Base-by-base conservation (phyloP, 2,329 filamentous ascomycete genomes). In the Gyromitra esculenta region DNA sequence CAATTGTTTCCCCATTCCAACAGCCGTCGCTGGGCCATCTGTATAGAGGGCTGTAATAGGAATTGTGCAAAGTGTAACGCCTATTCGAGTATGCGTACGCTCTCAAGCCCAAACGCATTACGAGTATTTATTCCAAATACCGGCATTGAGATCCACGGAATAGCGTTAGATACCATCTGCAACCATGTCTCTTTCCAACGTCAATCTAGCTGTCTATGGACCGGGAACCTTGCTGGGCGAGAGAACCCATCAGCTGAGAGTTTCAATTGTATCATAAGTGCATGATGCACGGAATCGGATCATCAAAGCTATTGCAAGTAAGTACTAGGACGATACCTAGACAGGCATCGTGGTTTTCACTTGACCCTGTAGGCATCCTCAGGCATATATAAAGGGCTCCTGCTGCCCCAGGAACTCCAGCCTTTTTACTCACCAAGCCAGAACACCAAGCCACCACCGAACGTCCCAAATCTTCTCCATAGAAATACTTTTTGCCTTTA, bases 271-370 rank as follows among this genome's bases (percentile, higher is more conserved):
- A 48, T 63, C 41, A 48, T 63, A 31, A 57, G 52, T 45, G 39
- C 64, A 59, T 68, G n/a, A 59, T n/a, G 54, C 54, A 59, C 15
- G 31, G 31, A 31, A 59, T 59, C 54, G 54, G 31, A 59, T 39
- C 54, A 18, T 25, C 54, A 35, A 35, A 6, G 37, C 25, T 31
- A 31, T 25, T 25, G 18, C 9, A 21, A 7, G 15, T 50, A n/a
- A 21, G 52, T 21, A 2, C 56, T 62, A n/a, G 37, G 11, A 18
- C 13, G 57, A 43, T 62, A 5, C 31, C 11, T 39, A 15, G 18
- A 39, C 6, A 8, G n/a, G 35, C 6, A 31, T 35, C 43, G 21
- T 43, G 21, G 21, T 21, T 35, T 2, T 31, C 13, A 37, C 63
- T 52, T 35, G 35, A 45, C 35, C 21, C 13, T 59, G 13, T 5